Percentiles rank a stretch among this genome's conserved stretches.
Conservation (phyloP, 2,329 filamentous ascomycete genomes). For the Pestalotiopsis sp. region DNA sequence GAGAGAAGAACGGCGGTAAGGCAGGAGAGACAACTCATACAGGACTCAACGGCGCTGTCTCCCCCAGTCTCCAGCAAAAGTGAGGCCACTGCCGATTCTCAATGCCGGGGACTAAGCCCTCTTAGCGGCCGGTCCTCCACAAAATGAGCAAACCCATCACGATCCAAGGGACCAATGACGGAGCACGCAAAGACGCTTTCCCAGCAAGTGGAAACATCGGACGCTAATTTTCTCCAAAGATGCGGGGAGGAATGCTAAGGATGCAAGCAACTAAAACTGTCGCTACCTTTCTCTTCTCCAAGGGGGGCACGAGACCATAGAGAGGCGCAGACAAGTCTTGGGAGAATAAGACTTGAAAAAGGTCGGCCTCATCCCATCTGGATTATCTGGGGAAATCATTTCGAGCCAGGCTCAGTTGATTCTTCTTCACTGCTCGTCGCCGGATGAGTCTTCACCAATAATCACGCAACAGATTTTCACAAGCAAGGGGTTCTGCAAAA, state of each 20-base stretch:
- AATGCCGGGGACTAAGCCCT: background rate
- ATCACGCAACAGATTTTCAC: background rate
- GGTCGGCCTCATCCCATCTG: background rate
- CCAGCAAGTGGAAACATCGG: background rate
- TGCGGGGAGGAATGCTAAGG: background rate
- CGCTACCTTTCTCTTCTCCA: background rate
- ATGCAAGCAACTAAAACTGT: background rate
- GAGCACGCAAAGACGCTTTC: background rate
- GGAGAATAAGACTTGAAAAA: background rate
- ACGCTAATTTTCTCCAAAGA: background rate
- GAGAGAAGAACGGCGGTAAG: background rate
- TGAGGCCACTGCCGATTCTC: background rate
- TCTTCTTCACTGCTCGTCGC: background rate
- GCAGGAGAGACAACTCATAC: background rate
- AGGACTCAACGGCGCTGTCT: background rate
- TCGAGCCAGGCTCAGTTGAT: background rate
- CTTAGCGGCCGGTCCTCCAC: background rate
- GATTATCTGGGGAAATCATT: background rate
- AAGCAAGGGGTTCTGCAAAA: background rate
- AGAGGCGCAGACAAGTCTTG: background rate
- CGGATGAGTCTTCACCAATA: background rate
- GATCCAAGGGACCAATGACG: background rate
- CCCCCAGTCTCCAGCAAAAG: background rate
- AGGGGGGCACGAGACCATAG: background rate
- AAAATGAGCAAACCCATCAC: background rate